Base-by-base conservation (phyloP, 140 eudicot genomes). In the Cichorium intybus region DNA sequence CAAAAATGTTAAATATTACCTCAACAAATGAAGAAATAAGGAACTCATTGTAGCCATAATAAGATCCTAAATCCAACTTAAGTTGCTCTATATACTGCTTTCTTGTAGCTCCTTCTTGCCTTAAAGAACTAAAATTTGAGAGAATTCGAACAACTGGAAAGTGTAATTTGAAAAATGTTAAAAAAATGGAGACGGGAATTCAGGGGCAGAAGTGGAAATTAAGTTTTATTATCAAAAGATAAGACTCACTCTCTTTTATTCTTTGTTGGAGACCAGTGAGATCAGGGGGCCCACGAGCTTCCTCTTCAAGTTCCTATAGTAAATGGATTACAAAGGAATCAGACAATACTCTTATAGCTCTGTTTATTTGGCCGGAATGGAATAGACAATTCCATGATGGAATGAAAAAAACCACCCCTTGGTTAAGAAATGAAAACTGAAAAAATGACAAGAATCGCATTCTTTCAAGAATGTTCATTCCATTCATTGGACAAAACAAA, bases 11-110 rank as follows among this genome's bases (percentile, higher is more conserved):
- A 12, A 10, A 11, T 39, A 51, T 56, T 58, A 92, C 99, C 97
- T 88, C 97, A 64, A 88, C 83, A 20, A 93, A 65, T 55, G 84
- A 60, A 61, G 80, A 93, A 68, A 93, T 89, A 55, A 92, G 84
- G 55, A 83, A 92, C 39, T 88, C 96, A 74, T 93, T 93, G 88
- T 93, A 85, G 22, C 97, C 99, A 71, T 88, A 93, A 71, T 89
- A 93, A 28, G 97, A 81, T 58, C 79, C 71, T 48, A 93, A 83
- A 70, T 88, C 99, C 79, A 70, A 26, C 74, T 74, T 88, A 65
- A 93, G 95, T 71, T 93, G 99, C 23, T 93, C 81, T 46, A 88
- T 71, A 37, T 93, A 93, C 46, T 88, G 85, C 75, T 85, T 88
- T 21, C 99, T 76, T 66, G 97, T 56, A 8, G 82, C 80, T 12